Evolutionary conservation across 768 basidiomycete species (phyloP), one percentile per base, ranked within the genome.

Genomic region (Rhodotorula graminis): DNA sequence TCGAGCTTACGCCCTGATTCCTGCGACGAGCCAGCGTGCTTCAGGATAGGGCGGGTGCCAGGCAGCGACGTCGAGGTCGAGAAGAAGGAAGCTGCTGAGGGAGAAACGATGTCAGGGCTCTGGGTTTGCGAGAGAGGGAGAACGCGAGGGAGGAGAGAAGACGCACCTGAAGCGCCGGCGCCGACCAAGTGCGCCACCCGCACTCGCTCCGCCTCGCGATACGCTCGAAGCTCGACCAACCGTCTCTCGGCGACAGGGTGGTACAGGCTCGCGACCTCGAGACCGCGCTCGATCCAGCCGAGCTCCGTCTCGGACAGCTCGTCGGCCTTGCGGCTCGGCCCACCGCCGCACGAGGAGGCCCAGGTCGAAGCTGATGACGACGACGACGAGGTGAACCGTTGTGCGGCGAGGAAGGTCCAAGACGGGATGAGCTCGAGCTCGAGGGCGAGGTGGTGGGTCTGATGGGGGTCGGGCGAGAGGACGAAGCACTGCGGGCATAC

Each of bases 261-360:
- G 29, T 59, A 60, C 46, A 33, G 19, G n/a, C 14, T 5, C 33
- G 58, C 62, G 21, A 25, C n/a, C 37, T 61, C 61, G 40, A 71
- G 55, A 18, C 64, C 70, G 4, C 23, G 16, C 40, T 71, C 70
- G 60, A 71, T 71, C 64, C 64, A 71, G 46, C 66, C 64, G 33
- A 71, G 64, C 55, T 71, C 70, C 8, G 23, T 37, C 18, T 25
- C 18, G 2, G 70, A 57, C 4, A 71, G 46, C 44, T 42, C 65
- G 58, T 40, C 58, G 23, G 55, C 64, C 16, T 47, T 25, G 27
- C 25, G 23, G 19, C 14, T 4, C 7, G 18, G 23, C 27, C 46
- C 64, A 40, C 15, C 16, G 18, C 11, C 18, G 5, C 14, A 3
- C 14, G 14, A 12, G 11, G 44, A 18, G 2, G 44, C 8, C 5